Evolutionary conservation across 78 protist genomes (phyloP).

Genomic region (Emiliania huxleyi): DNA sequence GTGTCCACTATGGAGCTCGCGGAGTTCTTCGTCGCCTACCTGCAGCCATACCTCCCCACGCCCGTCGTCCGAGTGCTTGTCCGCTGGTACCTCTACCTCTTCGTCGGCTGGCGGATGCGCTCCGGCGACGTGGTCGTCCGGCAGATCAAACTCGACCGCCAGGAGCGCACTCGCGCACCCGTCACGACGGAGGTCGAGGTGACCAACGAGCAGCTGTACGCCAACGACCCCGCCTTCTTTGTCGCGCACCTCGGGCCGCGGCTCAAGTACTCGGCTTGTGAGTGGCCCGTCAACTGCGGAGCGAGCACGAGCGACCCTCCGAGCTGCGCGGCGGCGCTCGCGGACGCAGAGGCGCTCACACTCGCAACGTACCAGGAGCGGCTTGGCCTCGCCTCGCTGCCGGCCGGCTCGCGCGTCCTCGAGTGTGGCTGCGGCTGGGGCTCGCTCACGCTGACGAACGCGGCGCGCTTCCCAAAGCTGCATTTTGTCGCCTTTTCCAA

Average conservation of each 20-base stretch:
- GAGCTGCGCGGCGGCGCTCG: no score
- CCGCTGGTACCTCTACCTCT: background rate
- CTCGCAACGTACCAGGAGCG: background rate
- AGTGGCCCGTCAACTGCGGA: background rate
- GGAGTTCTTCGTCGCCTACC: background rate
- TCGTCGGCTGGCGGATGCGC: background rate
- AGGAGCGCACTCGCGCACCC: background rate
- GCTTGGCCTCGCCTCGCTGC: background rate
- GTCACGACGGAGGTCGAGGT: background rate
- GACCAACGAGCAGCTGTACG: slow-evolving; percentile 19
- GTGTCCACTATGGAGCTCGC: background rate
- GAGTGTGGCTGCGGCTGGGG: slow-evolving; percentile 24
- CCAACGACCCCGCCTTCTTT: background rate
- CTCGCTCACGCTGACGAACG: background rate
- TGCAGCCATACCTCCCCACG: background rate
- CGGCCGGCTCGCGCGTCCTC: background rate
- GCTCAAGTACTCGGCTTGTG: background rate
- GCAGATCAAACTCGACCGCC: background rate
- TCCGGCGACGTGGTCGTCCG: background rate
- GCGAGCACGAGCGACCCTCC: background rate
- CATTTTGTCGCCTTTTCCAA: background rate
- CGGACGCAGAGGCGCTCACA: background rate
- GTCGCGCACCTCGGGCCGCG: background rate
- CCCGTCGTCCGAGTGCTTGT: background rate
- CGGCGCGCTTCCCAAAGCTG: background rate